phyloP scores from a whole-genome alignment of 169 alveolate genomes.

The Plasmodium blacklocki region DNA sequence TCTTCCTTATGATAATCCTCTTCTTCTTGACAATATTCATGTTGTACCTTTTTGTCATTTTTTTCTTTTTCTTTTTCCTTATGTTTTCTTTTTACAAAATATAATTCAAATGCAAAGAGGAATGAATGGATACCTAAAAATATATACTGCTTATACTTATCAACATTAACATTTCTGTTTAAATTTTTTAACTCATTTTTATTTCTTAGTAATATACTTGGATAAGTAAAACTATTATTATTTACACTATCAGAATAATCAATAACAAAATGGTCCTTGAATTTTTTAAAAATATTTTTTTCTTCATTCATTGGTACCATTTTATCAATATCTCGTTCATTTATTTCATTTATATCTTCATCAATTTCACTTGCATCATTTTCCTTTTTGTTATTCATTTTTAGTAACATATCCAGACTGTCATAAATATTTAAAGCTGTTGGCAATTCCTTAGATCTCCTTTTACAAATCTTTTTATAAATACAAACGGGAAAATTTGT shows the following conservation, averaged over 20 bases:
- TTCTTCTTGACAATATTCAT: too few species aligned
- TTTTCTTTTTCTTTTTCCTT: neutral
- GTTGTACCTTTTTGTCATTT: neutral
- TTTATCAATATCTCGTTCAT: neutral
- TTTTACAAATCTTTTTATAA: slow-evolving; percentile 45
- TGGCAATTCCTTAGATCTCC: slow-evolving; percentile 40
- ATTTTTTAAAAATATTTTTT: slow-evolving; percentile 17
- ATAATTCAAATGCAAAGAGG: slow-evolving; percentile 45
- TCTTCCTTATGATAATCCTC: too few species aligned
- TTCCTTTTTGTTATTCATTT: neutral
- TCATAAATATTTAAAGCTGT: slow-evolving; percentile 57
- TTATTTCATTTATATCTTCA: neutral
- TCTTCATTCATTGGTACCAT: neutral
- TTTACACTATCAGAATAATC: slow-evolving; percentile 53
- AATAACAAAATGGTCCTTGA: slow-evolving; percentile 19
- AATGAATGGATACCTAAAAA: slow-evolving; percentile 62
- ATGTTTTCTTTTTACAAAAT: slow-evolving; percentile 6
- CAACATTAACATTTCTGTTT: slow-evolving; percentile 15
- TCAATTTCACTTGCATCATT: neutral
- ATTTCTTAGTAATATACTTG: slow-evolving; percentile 41
- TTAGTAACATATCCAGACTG: slow-evolving; percentile 44
- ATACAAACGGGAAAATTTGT: slow-evolving; percentile 50
- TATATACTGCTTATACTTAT: slow-evolving; percentile 23
- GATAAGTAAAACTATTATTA: slow-evolving; percentile 32
- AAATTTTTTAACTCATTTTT: slow-evolving; percentile 24